These are phyloP conservation scores for Macrophomina phaseolina DNA, from an alignment of 2,329 filamentous ascomycete genomes.

Conservation along the genomic window DNA sequence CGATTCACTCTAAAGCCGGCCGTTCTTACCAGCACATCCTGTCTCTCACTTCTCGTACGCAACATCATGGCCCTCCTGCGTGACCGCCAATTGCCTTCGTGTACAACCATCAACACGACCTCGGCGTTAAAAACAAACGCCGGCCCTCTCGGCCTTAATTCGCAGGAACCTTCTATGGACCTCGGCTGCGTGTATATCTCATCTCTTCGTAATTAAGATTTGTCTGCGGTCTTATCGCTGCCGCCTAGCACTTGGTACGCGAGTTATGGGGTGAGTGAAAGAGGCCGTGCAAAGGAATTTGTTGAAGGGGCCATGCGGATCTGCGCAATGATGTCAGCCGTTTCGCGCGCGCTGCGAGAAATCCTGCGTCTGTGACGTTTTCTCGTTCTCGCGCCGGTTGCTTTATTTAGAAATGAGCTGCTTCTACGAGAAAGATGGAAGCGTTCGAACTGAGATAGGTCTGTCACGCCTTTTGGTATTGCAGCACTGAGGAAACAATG, in stretches of 20 bases:
- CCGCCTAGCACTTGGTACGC: background rate
- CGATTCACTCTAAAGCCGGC: no score
- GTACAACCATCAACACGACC: no score
- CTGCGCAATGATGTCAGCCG: slow-evolving; percentile 4
- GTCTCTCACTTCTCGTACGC: no score
- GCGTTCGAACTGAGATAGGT: background rate
- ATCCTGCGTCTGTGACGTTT: background rate
- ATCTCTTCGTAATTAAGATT: background rate
- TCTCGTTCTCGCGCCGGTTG: background rate
- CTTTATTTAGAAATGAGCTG: background rate
- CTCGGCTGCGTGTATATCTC: background rate
- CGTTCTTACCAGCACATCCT: no score
- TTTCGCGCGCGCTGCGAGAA: background rate
- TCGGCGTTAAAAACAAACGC: no score
- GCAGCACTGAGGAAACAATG: no score
- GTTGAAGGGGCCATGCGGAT: background rate
- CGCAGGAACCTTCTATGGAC: background rate
- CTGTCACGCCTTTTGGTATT: no score
- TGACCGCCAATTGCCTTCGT: no score
- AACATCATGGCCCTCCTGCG: no score
- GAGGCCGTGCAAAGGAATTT: background rate
- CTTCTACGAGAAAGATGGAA: background rate
- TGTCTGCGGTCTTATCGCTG: no score
- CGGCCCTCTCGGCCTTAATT: background rate
- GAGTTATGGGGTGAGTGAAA: background rate